phyloP scores from a whole-genome alignment of 805 yeast genomes.

The Wickerhamomyces chaumierensis region DNA sequence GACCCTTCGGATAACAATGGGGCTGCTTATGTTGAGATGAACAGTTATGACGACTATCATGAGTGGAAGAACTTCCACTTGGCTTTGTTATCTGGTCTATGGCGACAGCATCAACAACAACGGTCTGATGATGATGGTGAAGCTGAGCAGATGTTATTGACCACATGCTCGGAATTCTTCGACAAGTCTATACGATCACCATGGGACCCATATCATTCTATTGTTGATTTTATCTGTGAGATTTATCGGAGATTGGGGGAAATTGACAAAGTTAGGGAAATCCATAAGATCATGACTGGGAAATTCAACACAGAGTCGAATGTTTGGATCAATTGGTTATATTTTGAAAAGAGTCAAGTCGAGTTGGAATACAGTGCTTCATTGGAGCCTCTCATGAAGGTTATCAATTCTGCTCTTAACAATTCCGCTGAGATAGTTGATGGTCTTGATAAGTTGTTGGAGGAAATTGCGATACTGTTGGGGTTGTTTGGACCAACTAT shows the following conservation, averaged over 20 bases:
- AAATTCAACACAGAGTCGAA: slow-evolving; percentile 26
- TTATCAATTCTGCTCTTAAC: slow-evolving; percentile 24
- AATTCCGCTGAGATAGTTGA: neutral
- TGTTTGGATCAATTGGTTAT: slow-evolving; percentile 34
- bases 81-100: too few relatives aligned
- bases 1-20: too few relatives aligned
- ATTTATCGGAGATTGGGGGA: slow-evolving; percentile 22
- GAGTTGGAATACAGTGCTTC: slow-evolving; percentile 4
- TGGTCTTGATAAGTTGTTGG: too few relatives aligned
- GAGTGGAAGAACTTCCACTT: slow-evolving; percentile 26
- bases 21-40: too few relatives aligned
- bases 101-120: too few relatives aligned
- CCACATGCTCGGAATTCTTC: neutral
- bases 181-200: slow-evolving; percentile 2
- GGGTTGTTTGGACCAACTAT: too few relatives aligned
- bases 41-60: slow-evolving; percentile 9
- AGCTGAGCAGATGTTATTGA: neutral
- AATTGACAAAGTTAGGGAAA: slow-evolving; percentile 18
- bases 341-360: slow-evolving; percentile 27
- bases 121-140: too few relatives aligned
- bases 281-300: slow-evolving; percentile 13
- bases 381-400: slow-evolving; percentile 14
- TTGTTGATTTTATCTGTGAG: slow-evolving; percentile 30
- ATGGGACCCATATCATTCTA: slow-evolving; percentile 27
- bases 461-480: too few relatives aligned